Percentiles rank a stretch among this genome's conserved stretches.
Conservation (phyloP, 805 yeast species). For the Wickerhamomyces ciferrii region DNA sequence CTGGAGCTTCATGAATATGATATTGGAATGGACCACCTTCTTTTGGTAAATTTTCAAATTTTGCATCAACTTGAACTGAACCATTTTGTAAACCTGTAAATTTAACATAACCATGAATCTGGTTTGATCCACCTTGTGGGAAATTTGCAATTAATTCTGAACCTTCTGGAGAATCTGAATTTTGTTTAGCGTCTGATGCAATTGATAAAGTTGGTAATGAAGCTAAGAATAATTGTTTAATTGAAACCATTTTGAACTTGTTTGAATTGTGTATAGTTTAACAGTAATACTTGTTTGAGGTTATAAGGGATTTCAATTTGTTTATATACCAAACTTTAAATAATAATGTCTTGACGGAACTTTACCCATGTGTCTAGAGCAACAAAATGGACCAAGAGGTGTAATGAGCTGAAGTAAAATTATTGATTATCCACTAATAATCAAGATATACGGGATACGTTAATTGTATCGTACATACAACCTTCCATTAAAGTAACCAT, state of each 20-base stretch:
- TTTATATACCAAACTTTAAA: too few relatives aligned
- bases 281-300: too few relatives aligned
- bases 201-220: background rate
- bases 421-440: too few relatives aligned
- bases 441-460: too few relatives aligned
- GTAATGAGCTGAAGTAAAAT: too few relatives aligned
- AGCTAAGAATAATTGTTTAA: background rate
- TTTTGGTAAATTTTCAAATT: slow-evolving; percentile 55
- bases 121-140: slow-evolving; percentile 30
- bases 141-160: slow-evolving; percentile 43
- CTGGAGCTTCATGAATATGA: slow-evolving; percentile 52
- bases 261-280: too few relatives aligned
- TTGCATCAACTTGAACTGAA: slow-evolving; percentile 53
- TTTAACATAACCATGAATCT: slow-evolving; percentile 26
- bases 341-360: too few relatives aligned
- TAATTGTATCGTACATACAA: too few relatives aligned
- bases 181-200: slow-evolving; percentile 31
- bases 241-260: slow-evolving; percentile 1
- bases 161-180: slow-evolving; percentile 31
- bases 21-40: slow-evolving; percentile 63
- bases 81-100: slow-evolving; percentile 38
- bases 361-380: too few relatives aligned
- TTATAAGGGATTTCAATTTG: too few relatives aligned
- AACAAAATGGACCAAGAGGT: too few relatives aligned
- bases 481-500: too few relatives aligned